Conservation (phyloP, 306 rosid species). For the Lotus japonicus region DNA sequence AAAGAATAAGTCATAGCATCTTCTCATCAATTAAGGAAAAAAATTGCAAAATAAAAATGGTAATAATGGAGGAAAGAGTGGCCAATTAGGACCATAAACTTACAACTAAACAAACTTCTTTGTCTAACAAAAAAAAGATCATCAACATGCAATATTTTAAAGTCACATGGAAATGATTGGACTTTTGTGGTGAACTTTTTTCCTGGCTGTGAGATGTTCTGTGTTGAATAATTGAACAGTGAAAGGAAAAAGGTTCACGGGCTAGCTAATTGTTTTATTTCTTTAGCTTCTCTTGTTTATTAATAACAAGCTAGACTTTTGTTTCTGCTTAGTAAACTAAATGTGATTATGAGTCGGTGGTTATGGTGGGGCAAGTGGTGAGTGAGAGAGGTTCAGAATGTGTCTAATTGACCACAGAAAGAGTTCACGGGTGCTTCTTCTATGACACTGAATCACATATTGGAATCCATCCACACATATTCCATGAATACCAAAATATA, state of each 20-base stretch:
- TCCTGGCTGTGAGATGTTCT: neutral
- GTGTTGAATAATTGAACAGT: conserved; percentile 24
- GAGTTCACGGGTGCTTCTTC: conserved; percentile 40
- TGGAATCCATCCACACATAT: conserved; percentile 14
- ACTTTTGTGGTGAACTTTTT: conserved; percentile 3
- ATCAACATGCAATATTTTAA: conserved; percentile 2
- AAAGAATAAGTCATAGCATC: neutral
- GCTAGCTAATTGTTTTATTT: neutral
- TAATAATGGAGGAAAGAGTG: neutral
- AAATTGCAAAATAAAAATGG: neutral
- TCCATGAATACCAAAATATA: neutral
- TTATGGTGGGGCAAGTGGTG: conserved; percentile 25
- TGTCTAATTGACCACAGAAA: conserved; percentile 29
- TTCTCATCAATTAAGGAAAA: neutral
- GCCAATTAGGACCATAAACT: neutral
- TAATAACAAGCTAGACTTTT: neutral
- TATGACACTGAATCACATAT: conserved; percentile 23
- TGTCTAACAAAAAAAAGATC: neutral
- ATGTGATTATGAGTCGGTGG: conserved; percentile 12
- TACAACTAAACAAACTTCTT: conserved; percentile 6
- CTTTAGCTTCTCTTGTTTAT: neutral
- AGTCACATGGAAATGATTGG: conserved; percentile 3
- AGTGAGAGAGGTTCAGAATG: conserved; percentile 16
- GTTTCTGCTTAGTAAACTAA: conserved; percentile 17
- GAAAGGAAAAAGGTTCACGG: conserved; percentile 33